Percentiles rank a stretch among this genome's conserved stretches.
These are phyloP conservation scores for Candida nanaspora DNA, from an alignment of 805 yeast species.

Conservation along the genomic window DNA sequence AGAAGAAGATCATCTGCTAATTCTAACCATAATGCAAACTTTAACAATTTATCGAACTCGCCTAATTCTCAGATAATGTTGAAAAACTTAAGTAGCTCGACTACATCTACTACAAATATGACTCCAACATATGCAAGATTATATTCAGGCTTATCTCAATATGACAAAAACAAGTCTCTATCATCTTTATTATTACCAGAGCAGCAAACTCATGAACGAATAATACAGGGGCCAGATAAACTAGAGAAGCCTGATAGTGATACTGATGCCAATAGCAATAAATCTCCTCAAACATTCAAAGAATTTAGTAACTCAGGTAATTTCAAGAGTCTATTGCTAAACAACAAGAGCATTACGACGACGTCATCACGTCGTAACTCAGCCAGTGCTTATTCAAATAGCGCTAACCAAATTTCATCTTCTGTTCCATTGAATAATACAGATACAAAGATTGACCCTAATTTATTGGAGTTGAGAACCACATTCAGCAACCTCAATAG, in stretches of 20 bases:
- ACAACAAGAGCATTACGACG: background rate
- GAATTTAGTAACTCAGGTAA: background rate
- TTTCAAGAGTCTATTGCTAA: background rate
- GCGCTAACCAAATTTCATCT: background rate
- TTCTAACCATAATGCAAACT: background rate
- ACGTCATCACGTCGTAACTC: background rate
- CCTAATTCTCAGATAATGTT: background rate
- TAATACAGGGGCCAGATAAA: too few relatives aligned
- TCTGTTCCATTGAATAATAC: background rate
- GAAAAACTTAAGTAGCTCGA: background rate
- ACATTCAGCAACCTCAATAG: background rate
- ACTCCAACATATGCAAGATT: slow-evolving; percentile 17
- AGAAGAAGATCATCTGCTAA: slow-evolving; percentile 2
- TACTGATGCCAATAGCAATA: too few relatives aligned
- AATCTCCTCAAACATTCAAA: too few relatives aligned
- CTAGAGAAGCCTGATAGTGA: too few relatives aligned
- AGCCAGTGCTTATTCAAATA: background rate
- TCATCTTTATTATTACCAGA: too few relatives aligned
- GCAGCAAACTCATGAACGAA: background rate
- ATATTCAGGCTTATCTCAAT: slow-evolving; percentile 1
- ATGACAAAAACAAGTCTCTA: too few relatives aligned
- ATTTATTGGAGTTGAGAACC: slow-evolving; percentile 21
- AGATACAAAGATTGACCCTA: slow-evolving; percentile 11
- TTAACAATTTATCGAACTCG: background rate
- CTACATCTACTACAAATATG: slow-evolving; percentile 11